These are phyloP conservation scores for Ophiostoma triangulosporum DNA, from an alignment of 2,329 filamentous ascomycete genomes.

Conservation along the genomic window DNA sequence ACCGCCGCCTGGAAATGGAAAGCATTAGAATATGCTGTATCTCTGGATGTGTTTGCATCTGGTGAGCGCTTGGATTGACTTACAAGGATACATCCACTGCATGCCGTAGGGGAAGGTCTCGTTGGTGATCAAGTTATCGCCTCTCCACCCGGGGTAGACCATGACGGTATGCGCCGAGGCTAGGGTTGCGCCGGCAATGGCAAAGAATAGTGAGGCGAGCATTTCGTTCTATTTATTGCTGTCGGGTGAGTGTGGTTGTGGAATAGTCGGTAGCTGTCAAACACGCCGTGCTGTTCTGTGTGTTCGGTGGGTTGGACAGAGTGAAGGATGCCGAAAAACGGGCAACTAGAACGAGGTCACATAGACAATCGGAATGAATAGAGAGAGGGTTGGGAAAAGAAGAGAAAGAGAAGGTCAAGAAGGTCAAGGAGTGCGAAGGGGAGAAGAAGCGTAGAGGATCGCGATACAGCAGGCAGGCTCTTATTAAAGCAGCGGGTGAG, in stretches of 20 bases:
- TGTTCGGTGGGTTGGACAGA: neutral
- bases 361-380: too few species aligned
- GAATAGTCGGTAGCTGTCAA: neutral
- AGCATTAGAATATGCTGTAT: neutral
- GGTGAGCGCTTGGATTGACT: constrained; percentile 23
- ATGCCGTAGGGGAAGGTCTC: constrained; percentile 73
- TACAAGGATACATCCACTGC: constrained; percentile 94
- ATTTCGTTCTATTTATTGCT: neutral
- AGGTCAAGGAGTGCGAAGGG: neutral
- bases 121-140: constrained; percentile 72
- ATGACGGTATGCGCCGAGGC: constrained; percentile 65
- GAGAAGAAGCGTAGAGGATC: too few species aligned
- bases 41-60: neutral
- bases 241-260: neutral
- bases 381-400: neutral
- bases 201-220: constrained; percentile 21
- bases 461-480: neutral
- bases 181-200: constrained; percentile 33
- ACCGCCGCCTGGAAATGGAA: constrained; percentile 62
- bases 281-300: neutral
- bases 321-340: neutral
- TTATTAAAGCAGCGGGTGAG: too few species aligned
- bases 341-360: neutral
- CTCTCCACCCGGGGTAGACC: constrained; percentile 75
- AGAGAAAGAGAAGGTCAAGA: neutral